Conservation (phyloP, 495 filamentous ascomycete species). For the Gamarada debralockiae region DNA sequence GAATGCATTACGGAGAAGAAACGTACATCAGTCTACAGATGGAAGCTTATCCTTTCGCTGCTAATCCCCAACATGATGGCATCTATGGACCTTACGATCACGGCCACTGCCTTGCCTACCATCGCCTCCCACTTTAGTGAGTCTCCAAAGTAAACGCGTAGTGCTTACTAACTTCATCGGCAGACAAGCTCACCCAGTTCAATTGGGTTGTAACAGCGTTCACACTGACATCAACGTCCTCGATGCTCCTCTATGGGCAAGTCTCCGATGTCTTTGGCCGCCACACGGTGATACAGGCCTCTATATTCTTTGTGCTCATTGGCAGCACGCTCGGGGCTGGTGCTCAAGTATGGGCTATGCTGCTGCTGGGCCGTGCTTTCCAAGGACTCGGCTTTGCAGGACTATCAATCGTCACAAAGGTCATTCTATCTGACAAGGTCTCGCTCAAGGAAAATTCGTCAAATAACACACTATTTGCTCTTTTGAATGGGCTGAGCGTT, state of each 20-base stretch:
- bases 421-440: conserved; percentile 54
- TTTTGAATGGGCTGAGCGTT: conserved; percentile 47
- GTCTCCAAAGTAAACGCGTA: conserved; percentile 6
- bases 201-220: conserved; percentile 64
- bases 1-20: conserved; percentile 10
- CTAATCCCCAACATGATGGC: conserved; percentile 47
- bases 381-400: conserved; percentile 54
- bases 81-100: conserved; percentile 54
- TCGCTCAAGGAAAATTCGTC: conserved; percentile 47
- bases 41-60: conserved; percentile 50
- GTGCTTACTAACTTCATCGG: not conserved
- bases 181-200: conserved; percentile 39
- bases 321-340: conserved; percentile 49
- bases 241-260: conserved; percentile 57
- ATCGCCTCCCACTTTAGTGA: conserved; percentile 57
- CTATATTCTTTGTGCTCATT: conserved; percentile 44
- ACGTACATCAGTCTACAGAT: conserved; percentile 34
- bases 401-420: conserved; percentile 46
- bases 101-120: conserved; percentile 53
- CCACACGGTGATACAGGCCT: conserved; percentile 40
- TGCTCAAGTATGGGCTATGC: conserved; percentile 42
- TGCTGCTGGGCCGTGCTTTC: conserved; percentile 53
- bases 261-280: conserved; percentile 57
- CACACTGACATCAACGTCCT: conserved; percentile 56
- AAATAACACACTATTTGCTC: conserved; percentile 52